Conservation (phyloP, 1,139 yeast genomes). For the Suhomyces bokatorum region DNA sequence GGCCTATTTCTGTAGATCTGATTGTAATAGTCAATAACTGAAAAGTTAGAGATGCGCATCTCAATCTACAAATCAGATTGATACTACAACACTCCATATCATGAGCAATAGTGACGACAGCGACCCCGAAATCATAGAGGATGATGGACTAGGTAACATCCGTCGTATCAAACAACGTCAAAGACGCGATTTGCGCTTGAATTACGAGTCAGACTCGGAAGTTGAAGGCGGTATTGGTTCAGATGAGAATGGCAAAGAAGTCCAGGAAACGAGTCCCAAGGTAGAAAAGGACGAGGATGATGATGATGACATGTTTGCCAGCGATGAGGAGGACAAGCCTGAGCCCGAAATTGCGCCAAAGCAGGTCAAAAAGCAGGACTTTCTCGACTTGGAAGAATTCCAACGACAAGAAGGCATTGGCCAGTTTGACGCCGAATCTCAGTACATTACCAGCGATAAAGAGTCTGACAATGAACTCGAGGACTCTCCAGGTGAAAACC, state of each 20-base stretch:
- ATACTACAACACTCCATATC: not conserved
- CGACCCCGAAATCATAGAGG: constrained; percentile 9
- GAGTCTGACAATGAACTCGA: constrained; percentile 8
- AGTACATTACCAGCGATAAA: not conserved
- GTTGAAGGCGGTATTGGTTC: constrained; percentile 15
- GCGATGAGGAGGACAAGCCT: constrained; percentile 13
- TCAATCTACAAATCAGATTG: not conserved
- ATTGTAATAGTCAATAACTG: not conserved
- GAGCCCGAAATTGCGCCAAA: not conserved
- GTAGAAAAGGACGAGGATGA: constrained; percentile 14
- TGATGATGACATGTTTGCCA: constrained; percentile 45
- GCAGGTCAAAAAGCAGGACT: constrained; percentile 15
- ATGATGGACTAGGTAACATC: constrained; percentile 30
- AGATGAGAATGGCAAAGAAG: constrained; percentile 11
- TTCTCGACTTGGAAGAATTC: constrained; percentile 36
- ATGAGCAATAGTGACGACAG: constrained; percentile 9
- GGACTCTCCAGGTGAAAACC: constrained; percentile 5
- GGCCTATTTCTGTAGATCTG: not conserved
- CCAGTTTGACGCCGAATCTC: constrained; percentile 14
- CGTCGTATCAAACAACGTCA: constrained; percentile 22
- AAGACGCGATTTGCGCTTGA: constrained; percentile 24
- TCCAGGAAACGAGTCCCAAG: not conserved
- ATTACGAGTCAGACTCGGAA: constrained; percentile 39
- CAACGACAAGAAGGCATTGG: constrained; percentile 22
- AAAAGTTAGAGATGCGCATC: not conserved